Evolutionary conservation across 106 monocot species (phyloP).

Genomic region (Platanthera zijinensis): DNA sequence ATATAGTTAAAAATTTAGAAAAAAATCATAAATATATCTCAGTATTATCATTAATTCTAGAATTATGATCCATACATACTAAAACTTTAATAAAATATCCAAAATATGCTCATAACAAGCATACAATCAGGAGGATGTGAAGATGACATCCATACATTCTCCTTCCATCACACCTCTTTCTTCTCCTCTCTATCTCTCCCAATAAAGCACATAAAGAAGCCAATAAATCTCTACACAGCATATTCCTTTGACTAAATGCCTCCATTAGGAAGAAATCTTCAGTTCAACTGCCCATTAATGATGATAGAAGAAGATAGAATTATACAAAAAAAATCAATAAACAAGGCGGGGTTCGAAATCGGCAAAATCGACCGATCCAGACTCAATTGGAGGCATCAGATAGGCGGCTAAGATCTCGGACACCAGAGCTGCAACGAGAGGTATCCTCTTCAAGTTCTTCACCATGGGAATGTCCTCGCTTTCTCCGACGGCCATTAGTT

Average conservation of each 20-base stretch:
- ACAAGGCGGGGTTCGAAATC: slow-evolving; percentile 81
- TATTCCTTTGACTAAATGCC: neutral
- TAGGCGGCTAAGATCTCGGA: slow-evolving; percentile 87
- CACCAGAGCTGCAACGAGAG: slow-evolving; percentile 59
- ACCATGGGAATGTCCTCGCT: slow-evolving; percentile 53
- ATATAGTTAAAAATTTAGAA: too few relatives aligned
- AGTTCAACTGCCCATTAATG: neutral
- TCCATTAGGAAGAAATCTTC: neutral
- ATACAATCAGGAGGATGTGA: too few relatives aligned
- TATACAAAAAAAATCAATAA: slow-evolving; percentile 37
- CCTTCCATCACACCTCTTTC: too few relatives aligned
- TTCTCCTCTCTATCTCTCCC: too few relatives aligned
- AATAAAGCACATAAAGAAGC: too few relatives aligned
- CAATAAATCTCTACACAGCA: neutral
- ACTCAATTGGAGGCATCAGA: slow-evolving; percentile 93
- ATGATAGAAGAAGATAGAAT: neutral
- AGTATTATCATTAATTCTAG: too few relatives aligned
- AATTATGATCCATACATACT: too few relatives aligned
- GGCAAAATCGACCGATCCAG: slow-evolving; percentile 93
- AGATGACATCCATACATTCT: too few relatives aligned
- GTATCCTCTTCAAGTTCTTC: slow-evolving; percentile 91
- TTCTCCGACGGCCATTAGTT: slow-evolving; percentile 60
- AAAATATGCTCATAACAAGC: too few relatives aligned
- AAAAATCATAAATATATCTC: too few relatives aligned
- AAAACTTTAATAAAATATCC: too few relatives aligned